Conservation (phyloP, 306 rosid genomes). For the Gastrolobium bilobum region DNA sequence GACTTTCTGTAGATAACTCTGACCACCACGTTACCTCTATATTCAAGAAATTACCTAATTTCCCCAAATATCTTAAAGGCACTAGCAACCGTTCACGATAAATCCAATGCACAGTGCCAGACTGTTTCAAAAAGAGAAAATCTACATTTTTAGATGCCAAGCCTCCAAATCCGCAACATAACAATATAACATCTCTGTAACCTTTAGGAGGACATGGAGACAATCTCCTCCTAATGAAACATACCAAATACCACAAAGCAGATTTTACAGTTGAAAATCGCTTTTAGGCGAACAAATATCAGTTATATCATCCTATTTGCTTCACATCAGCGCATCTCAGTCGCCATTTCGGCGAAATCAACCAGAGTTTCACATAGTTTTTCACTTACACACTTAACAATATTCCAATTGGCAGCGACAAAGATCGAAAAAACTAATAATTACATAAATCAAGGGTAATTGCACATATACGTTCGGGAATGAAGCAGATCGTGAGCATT, state of each 20-base stretch:
- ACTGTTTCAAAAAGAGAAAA: conserved; percentile 19
- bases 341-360: conserved; percentile 34
- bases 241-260: conserved; percentile 8
- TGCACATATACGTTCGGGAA: background rate
- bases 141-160: background rate
- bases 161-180: conserved; percentile 7
- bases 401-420: background rate
- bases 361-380: background rate
- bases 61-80: conserved; percentile 11
- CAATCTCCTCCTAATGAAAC: conserved; percentile 26
- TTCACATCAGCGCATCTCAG: conserved; percentile 26
- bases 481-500: conserved; percentile 35
- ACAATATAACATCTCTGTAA: conserved; percentile 2
- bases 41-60: conserved; percentile 4
- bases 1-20: background rate
- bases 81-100: conserved; percentile 26
- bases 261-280: conserved; percentile 17
- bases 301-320: background rate
- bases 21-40: conserved; percentile 2
- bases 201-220: background rate
- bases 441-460: conserved; percentile 18
- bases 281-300: background rate
- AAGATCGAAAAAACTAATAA: background rate
- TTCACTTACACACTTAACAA: background rate
- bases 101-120: conserved; percentile 2